Conservation (phyloP, 169 alveolate species). For the Neospora caninum region DNA sequence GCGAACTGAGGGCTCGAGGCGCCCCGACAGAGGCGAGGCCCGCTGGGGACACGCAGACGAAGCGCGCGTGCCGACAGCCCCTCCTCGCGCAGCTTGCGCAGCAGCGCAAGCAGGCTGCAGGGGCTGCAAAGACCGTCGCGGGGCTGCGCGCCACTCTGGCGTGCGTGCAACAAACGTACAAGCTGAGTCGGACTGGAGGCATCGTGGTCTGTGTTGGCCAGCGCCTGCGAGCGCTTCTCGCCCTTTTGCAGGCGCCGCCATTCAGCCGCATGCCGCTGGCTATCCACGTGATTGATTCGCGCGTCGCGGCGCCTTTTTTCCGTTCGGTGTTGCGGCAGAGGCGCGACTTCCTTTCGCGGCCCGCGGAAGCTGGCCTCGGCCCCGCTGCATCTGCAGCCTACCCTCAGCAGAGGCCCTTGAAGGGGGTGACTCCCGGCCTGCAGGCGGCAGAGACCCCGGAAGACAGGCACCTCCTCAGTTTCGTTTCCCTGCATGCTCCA, state of each 20-base stretch:
- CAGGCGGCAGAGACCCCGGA: neutral
- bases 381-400: no score
- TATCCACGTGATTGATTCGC: neutral
- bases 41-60: neutral
- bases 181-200: neutral
- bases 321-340: neutral
- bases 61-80: neutral
- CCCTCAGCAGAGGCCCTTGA: no score
- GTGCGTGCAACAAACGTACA: neutral
- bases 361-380: no score
- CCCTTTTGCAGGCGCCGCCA: neutral
- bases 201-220: neutral
- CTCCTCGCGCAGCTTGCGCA: neutral
- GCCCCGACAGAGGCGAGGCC: no score
- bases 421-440: no score
- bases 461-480: neutral
- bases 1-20: no score
- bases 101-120: neutral
- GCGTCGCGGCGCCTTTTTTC: constrained; percentile 6
- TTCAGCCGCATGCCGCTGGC: neutral
- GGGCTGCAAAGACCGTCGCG: neutral
- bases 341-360: neutral
- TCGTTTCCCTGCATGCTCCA: neutral
- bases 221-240: neutral
- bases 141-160: neutral